Base-by-base conservation (phyloP, 2,329 filamentous ascomycete species). In the Penicillium sp. region DNA sequence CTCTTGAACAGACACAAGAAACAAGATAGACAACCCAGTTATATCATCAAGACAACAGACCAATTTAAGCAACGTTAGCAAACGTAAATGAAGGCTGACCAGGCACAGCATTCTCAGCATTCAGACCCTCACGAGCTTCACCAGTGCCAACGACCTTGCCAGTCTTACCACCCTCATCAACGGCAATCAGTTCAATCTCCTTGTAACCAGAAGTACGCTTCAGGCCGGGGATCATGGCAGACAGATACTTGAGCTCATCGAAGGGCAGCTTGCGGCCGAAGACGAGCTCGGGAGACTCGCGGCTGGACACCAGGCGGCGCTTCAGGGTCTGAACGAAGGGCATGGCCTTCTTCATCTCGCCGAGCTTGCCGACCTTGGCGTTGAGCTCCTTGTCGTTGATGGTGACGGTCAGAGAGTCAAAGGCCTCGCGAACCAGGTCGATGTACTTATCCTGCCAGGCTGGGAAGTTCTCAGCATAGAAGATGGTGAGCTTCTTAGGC, bases 311-410 rank as follows among this genome's bases (percentile, higher is more conserved):
- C 59, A 99, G 85, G 56, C 91, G 88, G 78, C 87, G 91, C 89
- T 97, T 97, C 63, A 98, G 82, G 7, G 78, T 81, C 81, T 98
- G 93, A 54, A 97, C 89, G 74, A 97, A 98, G 0, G 95, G 95
- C 94, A 98, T 98, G 2, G 93, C 94, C 81, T 96, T 95, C 87
- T 98, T 99, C 85, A 93, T 92, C 66, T 80, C 79, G 47, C 88
- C 88, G 73, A 92, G 84, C 83, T 96, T 96, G 69, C 88, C 88
- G 61, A 97, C 89, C 73, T 88, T 86, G 68, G 88, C 88, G 72
- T 88, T 91, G 51, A 97, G 82, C 60, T 87, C 88, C 82, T 96
- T 96, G 76, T 96, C 91, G 73, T 96, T 89, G 67, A 91, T 80
- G 10, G 82, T 81, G 66, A 91, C 82, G 67, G 81, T 86, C 53